Percentiles rank a stretch among this genome's conserved stretches.
Conservation (phyloP, 345 rosid genomes). For the Clarkia xantiana region DNA sequence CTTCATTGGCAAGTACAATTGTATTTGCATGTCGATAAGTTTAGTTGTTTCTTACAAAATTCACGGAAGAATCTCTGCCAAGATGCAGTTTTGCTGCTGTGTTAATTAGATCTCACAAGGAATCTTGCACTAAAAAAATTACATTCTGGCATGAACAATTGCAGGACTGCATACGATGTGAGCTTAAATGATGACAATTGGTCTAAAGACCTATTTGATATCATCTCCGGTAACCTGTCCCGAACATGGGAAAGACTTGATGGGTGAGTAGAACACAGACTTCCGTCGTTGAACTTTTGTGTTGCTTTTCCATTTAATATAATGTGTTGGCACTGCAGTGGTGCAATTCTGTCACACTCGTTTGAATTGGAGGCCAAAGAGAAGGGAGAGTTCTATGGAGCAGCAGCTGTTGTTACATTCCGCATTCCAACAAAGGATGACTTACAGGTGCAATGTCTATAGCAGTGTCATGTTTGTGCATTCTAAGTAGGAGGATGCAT, state of each 20-base stretch:
- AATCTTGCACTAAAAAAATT: too few species aligned
- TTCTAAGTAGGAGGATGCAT: background rate
- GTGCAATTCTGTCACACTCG: conserved; percentile 64
- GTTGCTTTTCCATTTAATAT: too few species aligned
- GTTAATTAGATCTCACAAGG: too few species aligned
- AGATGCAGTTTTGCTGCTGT: too few species aligned
- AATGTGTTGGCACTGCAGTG: conserved; percentile 23
- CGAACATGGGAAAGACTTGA: conserved; percentile 91
- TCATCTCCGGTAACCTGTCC: conserved; percentile 60
- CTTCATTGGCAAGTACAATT: too few species aligned
- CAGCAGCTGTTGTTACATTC: conserved; percentile 82
- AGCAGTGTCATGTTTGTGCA: background rate
- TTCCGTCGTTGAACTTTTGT: background rate
- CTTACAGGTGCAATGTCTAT: conserved; percentile 42
- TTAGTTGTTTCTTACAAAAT: too few species aligned
- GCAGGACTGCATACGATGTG: conserved; percentile 83
- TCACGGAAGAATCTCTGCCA: too few species aligned
- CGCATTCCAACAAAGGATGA: conserved; percentile 73
- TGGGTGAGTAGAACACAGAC: conserved; percentile 40
- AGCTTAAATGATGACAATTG: conserved; percentile 53
- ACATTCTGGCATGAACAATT: background rate
- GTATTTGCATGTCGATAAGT: too few species aligned
- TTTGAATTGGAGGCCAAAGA: conserved; percentile 79
- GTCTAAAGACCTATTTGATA: conserved; percentile 47
- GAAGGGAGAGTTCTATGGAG: conserved; percentile 62